Percentiles rank a stretch among this genome's conserved stretches.
phyloP scores from a whole-genome alignment of 2,329 filamentous ascomycete genomes.

The Zasmidium cellare region DNA sequence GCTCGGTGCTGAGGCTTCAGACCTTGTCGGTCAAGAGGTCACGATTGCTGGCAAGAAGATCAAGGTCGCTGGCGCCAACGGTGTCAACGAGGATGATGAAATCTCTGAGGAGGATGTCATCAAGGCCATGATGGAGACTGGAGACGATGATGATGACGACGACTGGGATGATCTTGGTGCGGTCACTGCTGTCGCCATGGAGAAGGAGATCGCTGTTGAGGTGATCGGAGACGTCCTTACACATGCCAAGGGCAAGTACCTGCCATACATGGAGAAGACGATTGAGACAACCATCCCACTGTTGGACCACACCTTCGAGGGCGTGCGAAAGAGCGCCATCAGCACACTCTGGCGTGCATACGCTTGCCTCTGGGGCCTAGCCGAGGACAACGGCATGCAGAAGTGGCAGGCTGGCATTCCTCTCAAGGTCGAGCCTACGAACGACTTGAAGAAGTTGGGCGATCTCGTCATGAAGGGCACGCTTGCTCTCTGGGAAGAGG shows the following conservation, averaged over 20 bases:
- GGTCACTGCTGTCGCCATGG: conserved; percentile 84
- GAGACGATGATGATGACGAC: conserved; percentile 68
- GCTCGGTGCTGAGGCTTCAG: conserved; percentile 71
- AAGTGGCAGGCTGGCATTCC: conserved; percentile 92
- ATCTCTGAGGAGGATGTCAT: conserved; percentile 60
- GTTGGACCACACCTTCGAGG: conserved; percentile 86
- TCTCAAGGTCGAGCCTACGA: conserved; percentile 73
- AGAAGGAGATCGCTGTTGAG: conserved; percentile 97
- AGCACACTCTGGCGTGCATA: conserved; percentile 92
- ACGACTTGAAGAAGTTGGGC: conserved; percentile 79
- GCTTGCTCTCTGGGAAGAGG: conserved; percentile 81
- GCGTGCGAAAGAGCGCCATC: conserved; percentile 87
- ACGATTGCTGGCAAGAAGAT: conserved; percentile 80
- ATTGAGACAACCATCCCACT: conserved; percentile 79
- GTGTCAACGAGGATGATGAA: conserved; percentile 50
- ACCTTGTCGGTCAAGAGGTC: conserved; percentile 73
- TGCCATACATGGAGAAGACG: conserved; percentile 86
- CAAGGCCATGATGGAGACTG: conserved; percentile 47
- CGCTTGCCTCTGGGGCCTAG: conserved; percentile 83
- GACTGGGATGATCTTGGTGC: conserved; percentile 82
- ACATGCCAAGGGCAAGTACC: conserved; percentile 75
- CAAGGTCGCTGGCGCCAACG: conserved; percentile 67
- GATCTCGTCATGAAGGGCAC: conserved; percentile 83
- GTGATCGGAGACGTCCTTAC: conserved; percentile 91
- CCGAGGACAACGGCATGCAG: conserved; percentile 72